Base-by-base conservation (phyloP, 2,329 filamentous ascomycete species). In the Talaromyces sp. region DNA sequence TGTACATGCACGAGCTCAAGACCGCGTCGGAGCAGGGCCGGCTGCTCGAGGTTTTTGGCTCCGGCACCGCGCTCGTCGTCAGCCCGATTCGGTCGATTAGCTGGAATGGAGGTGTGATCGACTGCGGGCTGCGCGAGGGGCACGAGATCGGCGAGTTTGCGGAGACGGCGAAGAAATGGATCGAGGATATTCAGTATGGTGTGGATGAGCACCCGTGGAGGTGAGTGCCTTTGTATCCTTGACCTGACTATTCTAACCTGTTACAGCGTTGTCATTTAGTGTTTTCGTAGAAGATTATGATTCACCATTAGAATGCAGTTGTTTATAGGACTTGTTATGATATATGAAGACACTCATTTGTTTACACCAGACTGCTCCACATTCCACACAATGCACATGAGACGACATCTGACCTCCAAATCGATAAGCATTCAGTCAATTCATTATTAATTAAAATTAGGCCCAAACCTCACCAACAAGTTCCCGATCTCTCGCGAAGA, bases 131-230 rank as follows among this genome's bases (percentile, higher is more conserved):
- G 66, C 85, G 85, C 73, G 86, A 90, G 67, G 81, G 86, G 53
- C 85, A 95, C 77, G 93, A 99, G 81, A 92, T 92, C 13, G 95
- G 95, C 49, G 89, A 93, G 71, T 82, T 98, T 70, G 89, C 95
- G 9, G 79, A 86, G 69, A 85, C 85, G 76, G 92, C 98, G 88
- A 96, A 96, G 86, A 85, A 88, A 70, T 99, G 95, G 95, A 97
- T 99, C 65, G 92, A 96, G 80, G 88, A 81, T 33, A 92, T 96
- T 68, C 93, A 98, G 80, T 97, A 98, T 74, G 95, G 95, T 65
- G 93, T 97, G 66, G 89, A 93, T 77, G 85, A 91, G 74, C 92
- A 97, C 75, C 84, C 88, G 66, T 99, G 95, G 95, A 96, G 93
- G 82, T 88, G 87, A 75, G 79, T 72, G 1, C 1, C 2, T 28